phyloP scores from a whole-genome alignment of 805 yeast species.

The Yarrowia divulgata region DNA sequence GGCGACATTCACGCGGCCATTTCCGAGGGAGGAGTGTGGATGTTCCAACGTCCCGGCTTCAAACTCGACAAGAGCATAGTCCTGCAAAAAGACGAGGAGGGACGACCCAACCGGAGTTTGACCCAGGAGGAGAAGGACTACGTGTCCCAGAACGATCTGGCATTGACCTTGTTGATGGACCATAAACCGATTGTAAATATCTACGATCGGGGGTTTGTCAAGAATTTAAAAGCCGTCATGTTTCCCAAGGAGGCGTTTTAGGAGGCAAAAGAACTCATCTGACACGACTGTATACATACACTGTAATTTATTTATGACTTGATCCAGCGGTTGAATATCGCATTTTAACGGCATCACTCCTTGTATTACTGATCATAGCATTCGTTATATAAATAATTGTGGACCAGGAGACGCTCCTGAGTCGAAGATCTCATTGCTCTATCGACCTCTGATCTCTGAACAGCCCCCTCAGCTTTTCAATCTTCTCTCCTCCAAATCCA shows the following conservation, averaged over 20 bases:
- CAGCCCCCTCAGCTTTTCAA: background rate
- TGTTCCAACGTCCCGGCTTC: conserved; percentile 45
- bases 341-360: too few relatives aligned
- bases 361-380: too few relatives aligned
- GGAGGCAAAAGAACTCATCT: too few relatives aligned
- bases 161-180: conserved; percentile 44
- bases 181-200: conserved; percentile 52
- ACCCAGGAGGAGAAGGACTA: conserved; percentile 45
- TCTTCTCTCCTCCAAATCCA: background rate
- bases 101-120: conserved; percentile 46
- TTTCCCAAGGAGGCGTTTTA: background rate
- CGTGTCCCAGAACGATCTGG: conserved; percentile 44
- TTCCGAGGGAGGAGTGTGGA: conserved; percentile 52
- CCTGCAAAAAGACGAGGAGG: conserved; percentile 45
- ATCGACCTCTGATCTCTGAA: background rate
- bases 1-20: conserved; percentile 62
- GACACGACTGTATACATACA: too few relatives aligned
- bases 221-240: conserved; percentile 43
- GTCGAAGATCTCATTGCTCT: too few relatives aligned
- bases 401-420: too few relatives aligned
- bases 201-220: conserved; percentile 51
- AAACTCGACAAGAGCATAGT: conserved; percentile 45
- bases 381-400: too few relatives aligned
- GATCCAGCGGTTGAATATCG: too few relatives aligned
- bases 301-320: too few relatives aligned